Evolutionary conservation across 2,329 filamentous ascomycete species (phyloP).

Genomic region (Fusarium odoratissimum): DNA sequence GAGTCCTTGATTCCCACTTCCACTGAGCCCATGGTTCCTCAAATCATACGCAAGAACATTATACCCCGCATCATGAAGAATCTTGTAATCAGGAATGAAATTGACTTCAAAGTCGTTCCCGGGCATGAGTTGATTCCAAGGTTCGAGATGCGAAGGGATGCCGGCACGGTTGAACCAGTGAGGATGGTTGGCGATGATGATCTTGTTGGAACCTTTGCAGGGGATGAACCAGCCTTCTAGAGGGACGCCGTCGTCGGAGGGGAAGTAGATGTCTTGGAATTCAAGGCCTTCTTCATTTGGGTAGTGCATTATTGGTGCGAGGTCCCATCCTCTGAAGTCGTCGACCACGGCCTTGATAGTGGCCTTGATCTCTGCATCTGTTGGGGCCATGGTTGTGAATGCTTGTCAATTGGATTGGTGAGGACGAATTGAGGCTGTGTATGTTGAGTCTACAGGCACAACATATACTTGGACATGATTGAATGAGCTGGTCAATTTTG

Average conservation of each 20-base stretch:
- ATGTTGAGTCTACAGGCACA: neutral
- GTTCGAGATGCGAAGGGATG: slow-evolving; percentile 16
- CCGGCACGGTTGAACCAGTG: slow-evolving; percentile 35
- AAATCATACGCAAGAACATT: slow-evolving; percentile 31
- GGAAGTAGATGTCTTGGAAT: slow-evolving; percentile 29
- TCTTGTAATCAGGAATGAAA: slow-evolving; percentile 34
- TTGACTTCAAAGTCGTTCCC: slow-evolving; percentile 34
- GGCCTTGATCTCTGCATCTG: slow-evolving; percentile 9
- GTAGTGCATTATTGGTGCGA: slow-evolving; percentile 25
- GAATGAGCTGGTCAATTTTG: neutral
- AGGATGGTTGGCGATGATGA: slow-evolving; percentile 35
- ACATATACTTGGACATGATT: neutral
- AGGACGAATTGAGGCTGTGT: neutral
- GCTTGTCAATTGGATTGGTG: neutral
- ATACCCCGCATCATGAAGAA: slow-evolving; percentile 28
- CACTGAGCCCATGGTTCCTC: slow-evolving; percentile 27
- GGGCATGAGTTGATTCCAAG: slow-evolving; percentile 23
- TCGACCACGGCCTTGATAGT: slow-evolving; percentile 16
- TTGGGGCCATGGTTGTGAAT: neutral
- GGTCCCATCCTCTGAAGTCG: slow-evolving; percentile 28
- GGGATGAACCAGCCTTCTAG: slow-evolving; percentile 34
- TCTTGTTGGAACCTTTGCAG: slow-evolving; percentile 16
- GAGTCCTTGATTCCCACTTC: slow-evolving; percentile 19
- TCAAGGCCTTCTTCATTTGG: slow-evolving; percentile 18
- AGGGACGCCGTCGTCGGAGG: slow-evolving; percentile 21